phyloP scores from a whole-genome alignment of 345 rosid species.

The Trapa incisa region DNA sequence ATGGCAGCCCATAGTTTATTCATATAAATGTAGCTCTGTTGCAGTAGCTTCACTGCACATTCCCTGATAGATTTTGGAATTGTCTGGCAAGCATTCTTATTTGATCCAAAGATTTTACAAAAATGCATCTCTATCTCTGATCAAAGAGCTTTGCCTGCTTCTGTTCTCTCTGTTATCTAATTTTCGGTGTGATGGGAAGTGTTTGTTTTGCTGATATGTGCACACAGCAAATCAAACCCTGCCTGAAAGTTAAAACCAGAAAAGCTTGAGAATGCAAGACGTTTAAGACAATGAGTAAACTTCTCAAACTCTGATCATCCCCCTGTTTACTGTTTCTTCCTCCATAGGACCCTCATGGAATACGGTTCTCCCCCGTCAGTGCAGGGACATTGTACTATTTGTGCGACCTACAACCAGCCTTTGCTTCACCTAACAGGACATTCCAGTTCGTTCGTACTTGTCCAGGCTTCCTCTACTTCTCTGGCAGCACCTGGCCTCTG shows the following conservation, averaged over 20 bases:
- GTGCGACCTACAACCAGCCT: slow-evolving; percentile 26
- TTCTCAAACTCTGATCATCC: neutral
- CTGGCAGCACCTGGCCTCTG: too few relatives aligned
- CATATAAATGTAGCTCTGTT: neutral
- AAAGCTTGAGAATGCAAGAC: too few relatives aligned
- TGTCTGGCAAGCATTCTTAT: neutral
- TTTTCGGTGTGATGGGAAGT: neutral
- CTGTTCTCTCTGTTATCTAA: neutral
- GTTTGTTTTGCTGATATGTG: neutral
- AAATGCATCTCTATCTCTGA: neutral
- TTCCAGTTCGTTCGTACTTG: too few relatives aligned
- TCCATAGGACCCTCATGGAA: slow-evolving; percentile 6
- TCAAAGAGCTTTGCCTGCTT: neutral
- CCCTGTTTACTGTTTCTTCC: slow-evolving; percentile 22
- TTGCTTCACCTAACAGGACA: too few relatives aligned
- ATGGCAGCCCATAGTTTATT: neutral
- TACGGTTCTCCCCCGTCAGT: slow-evolving; percentile 20
- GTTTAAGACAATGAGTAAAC: too few relatives aligned
- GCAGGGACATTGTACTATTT: slow-evolving; percentile 59
- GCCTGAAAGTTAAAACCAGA: neutral
- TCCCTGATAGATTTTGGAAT: neutral
- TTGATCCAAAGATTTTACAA: neutral
- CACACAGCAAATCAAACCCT: neutral
- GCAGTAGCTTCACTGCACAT: too few relatives aligned
- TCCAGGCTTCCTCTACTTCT: too few relatives aligned